Base-by-base conservation (phyloP, 2,329 filamentous ascomycete species). In the Beauveria sp. region DNA sequence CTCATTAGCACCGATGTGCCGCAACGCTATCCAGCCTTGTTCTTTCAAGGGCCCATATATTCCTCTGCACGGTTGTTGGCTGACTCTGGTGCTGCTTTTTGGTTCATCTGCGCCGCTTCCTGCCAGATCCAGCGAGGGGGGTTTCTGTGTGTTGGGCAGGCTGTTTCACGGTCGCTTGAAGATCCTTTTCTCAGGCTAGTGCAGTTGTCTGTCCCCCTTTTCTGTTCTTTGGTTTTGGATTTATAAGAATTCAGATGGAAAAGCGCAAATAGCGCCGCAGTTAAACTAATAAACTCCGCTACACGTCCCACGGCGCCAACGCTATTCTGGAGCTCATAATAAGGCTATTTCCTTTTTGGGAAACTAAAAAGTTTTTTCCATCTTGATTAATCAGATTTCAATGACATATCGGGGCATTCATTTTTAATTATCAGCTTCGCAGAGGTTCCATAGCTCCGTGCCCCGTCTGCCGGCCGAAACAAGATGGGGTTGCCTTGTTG, bases 371-470 rank as follows among this genome's bases (percentile, higher is more conserved):
- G 18, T 24, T 42, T 50, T 49, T 50, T n/a, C 2, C 10, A 22
- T n/a, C 38, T 51, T 58, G 56, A 58, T 50, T 58, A 58, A 43
- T 58, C 56, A 50, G 34, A 12, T 34, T 30, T 16, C 22, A 20
- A 16, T 51, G 45, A 58, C 56, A 47, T 5, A 58, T 51, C 22
- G 5, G 24, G 18, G 5, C 22, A 7, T 8, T 43, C 7, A 46
- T 47, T 58, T 30, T 43, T 51, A 43, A 51, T 58, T 10, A 22
- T 4, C 9, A 9, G 3, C 16, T 58, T 51, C 24, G 5, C 42
- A 20, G 30, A 42, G 34, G 34, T 43, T 58, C 56, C 38, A 50
- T 58, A 10, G 30, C 10, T 34, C 20, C 8, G n/a, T 5, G 5
- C 28, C 20, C 6, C 5, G 16, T 40, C 30, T 20, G 43, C 8